Conservation (phyloP, 2,329 filamentous ascomycete species). For the Fusarium cyanostomum region DNA sequence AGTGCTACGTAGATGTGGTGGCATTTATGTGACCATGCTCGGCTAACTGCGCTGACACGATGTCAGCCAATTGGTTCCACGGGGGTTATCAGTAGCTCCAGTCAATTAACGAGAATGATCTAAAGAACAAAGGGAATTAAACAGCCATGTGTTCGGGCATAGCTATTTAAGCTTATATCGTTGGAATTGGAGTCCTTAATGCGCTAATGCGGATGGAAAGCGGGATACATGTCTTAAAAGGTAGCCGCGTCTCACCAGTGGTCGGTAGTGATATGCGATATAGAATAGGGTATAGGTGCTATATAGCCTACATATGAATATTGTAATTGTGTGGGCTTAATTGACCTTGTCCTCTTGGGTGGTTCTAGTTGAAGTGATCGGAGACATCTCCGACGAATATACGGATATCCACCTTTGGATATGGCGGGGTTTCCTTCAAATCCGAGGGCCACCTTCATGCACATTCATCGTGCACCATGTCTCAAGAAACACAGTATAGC, state of each 20-base stretch:
- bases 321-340: too few species aligned
- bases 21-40: too few species aligned
- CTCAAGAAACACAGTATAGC: not conserved
- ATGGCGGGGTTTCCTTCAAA: not conserved
- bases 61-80: too few species aligned
- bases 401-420: not conserved
- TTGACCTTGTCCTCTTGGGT: too few species aligned
- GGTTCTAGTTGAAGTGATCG: not conserved
- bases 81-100: not conserved
- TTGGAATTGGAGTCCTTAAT: not conserved
- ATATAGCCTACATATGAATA: too few species aligned
- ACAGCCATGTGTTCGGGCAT: not conserved
- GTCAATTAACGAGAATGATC: not conserved
- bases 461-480: not conserved
- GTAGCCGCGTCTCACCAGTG: constrained; percentile 1
- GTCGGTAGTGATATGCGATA: not conserved
- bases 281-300: too few species aligned
- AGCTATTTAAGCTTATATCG: not conserved
- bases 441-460: not conserved
- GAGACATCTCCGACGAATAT: not conserved
- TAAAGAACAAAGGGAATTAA: not conserved
- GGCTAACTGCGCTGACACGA: too few species aligned
- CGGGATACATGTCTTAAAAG: not conserved
- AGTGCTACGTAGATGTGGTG: too few species aligned
- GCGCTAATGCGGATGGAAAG: not conserved